phyloP scores from a whole-genome alignment of 2,329 filamentous ascomycete species.

The Scopulariopsis brevicaulis region DNA sequence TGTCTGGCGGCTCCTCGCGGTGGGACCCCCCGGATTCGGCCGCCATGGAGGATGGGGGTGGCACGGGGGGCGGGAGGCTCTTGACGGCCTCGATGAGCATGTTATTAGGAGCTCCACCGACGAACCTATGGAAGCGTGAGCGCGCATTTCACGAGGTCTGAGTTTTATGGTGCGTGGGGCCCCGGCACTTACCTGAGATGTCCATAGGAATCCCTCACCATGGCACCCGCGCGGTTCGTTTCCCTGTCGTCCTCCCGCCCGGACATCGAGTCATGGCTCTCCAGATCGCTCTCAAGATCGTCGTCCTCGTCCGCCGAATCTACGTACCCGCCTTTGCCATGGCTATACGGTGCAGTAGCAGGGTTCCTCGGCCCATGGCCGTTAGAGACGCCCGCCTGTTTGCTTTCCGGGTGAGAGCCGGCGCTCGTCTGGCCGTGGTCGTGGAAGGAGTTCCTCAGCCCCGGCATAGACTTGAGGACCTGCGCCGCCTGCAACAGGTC shows the following conservation, averaged over 20 bases:
- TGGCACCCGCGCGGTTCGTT: conserved; percentile 8
- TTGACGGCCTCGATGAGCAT: conserved; percentile 16
- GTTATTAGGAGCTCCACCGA: conserved; percentile 14
- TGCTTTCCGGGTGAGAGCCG: background rate
- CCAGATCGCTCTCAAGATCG: conserved; percentile 1
- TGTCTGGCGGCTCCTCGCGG: conserved; percentile 4
- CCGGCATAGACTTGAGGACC: conserved; percentile 7
- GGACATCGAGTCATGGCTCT: conserved; percentile 3
- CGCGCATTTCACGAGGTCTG: background rate
- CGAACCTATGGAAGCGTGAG: conserved; percentile 9
- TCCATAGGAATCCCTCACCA: conserved; percentile 16
- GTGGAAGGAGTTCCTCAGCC: background rate
- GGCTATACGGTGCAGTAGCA: background rate
- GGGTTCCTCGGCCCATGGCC: background rate
- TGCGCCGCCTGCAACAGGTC: conserved; percentile 8
- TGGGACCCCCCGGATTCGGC: background rate
- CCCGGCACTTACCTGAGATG: conserved; percentile 9
- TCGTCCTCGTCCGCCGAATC: background rate
- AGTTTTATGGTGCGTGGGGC: background rate
- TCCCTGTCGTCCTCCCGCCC: background rate
- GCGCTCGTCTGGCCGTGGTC: background rate
- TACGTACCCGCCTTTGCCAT: background rate
- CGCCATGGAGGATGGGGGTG: background rate
- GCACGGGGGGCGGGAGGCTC: conserved; percentile 9
- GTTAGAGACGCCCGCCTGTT: background rate